Conservation (phyloP, 176 grass and related monocot species). For the Otatea glauca region DNA sequence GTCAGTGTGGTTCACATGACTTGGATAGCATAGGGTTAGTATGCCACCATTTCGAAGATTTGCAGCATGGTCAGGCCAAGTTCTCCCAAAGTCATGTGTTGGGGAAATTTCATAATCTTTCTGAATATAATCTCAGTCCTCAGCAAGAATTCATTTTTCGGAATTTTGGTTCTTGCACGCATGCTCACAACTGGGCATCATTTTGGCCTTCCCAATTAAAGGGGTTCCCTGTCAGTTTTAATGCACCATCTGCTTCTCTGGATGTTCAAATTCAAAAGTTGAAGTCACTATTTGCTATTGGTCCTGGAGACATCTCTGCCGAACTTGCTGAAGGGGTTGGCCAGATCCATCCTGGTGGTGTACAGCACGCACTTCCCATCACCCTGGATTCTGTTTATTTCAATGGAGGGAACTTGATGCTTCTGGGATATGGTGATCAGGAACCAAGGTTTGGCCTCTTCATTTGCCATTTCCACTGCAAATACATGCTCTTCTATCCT, state of each 20-base stretch:
- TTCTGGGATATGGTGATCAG: slow-evolving; percentile 87
- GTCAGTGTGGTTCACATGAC: slow-evolving; percentile 25
- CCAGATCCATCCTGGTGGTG: slow-evolving; percentile 56
- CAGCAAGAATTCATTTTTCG: slow-evolving; percentile 33
- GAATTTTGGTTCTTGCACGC: slow-evolving; percentile 66
- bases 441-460: slow-evolving; percentile 74
- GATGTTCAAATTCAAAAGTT: slow-evolving; percentile 66
- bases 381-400: slow-evolving; percentile 92
- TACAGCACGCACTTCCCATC: slow-evolving; percentile 65
- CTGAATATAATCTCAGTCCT: slow-evolving; percentile 36
- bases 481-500: neutral
- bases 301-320: slow-evolving; percentile 64
- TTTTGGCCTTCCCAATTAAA: slow-evolving; percentile 64
- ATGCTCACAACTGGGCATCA: slow-evolving; percentile 58
- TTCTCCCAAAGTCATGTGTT: slow-evolving; percentile 6
- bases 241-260: slow-evolving; percentile 51
- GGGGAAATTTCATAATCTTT: slow-evolving; percentile 18
- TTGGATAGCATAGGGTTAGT: slow-evolving; percentile 6
- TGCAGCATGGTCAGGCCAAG: slow-evolving; percentile 27
- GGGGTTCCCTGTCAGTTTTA: slow-evolving; percentile 30
- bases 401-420: slow-evolving; percentile 81
- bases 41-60: slow-evolving; percentile 34
- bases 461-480: slow-evolving; percentile 21
- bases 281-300: slow-evolving; percentile 67
- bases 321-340: slow-evolving; percentile 62